phyloP scores from a whole-genome alignment of 192 early-diverging fungal species.

The Coemansia furcata region DNA sequence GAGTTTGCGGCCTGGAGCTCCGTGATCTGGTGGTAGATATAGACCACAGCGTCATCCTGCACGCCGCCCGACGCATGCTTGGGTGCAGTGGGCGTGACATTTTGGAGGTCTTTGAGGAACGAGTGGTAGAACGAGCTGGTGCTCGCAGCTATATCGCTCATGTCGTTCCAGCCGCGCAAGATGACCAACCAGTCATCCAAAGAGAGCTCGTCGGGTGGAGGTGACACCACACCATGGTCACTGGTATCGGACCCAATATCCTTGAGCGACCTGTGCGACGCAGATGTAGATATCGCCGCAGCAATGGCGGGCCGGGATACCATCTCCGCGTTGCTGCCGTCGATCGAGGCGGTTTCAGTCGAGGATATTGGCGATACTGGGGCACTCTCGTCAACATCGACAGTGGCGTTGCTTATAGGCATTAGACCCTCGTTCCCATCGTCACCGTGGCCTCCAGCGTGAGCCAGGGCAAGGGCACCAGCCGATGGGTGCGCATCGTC shows the following conservation, averaged over 20 bases:
- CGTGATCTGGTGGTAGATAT: constrained; percentile 26
- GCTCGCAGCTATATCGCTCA: constrained; percentile 25
- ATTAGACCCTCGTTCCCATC: neutral
- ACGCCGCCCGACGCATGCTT: neutral
- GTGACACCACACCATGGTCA: constrained; percentile 1
- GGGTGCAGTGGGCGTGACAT: neutral
- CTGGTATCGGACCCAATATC: constrained; percentile 12
- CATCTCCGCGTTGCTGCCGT: constrained; percentile 15
- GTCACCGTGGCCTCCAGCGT: neutral
- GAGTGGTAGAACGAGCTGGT: constrained; percentile 38
- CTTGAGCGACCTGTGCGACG: constrained; percentile 32
- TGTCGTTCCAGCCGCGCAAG: constrained; percentile 45
- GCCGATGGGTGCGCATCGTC: neutral
- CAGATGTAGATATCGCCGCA: constrained; percentile 19
- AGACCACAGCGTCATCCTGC: constrained; percentile 14
- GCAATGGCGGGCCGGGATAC: constrained; percentile 3
- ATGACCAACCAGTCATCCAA: constrained; percentile 50
- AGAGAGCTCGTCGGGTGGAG: constrained; percentile 30
- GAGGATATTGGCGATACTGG: constrained; percentile 27
- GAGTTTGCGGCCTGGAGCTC: constrained; percentile 26
- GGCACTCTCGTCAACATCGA: constrained; percentile 1
- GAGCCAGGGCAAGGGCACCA: neutral
- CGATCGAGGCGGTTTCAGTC: constrained; percentile 36
- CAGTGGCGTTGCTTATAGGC: constrained; percentile 1
- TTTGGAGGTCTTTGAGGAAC: constrained; percentile 38